Evolutionary conservation across 2,329 filamentous ascomycete genomes (phyloP), one percentile per base, ranked within the genome.

Genomic region (Talaromyces albobiverticillius): DNA sequence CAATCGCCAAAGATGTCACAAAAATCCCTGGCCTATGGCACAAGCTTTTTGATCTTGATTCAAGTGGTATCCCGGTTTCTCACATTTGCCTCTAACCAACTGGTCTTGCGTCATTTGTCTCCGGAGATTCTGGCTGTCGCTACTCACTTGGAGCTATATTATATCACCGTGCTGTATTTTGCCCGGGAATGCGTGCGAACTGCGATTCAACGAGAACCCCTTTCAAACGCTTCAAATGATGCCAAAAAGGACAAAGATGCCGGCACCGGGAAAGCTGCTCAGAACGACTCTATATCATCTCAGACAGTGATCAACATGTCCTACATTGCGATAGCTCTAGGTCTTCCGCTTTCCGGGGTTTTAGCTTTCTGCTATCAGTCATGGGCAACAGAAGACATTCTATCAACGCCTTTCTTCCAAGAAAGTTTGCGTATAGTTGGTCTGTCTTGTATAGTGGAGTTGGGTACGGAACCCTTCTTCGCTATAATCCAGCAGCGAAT

Each of bases 121-220:
- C 92, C 94, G 0, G 82, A 87, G 55, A 80, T 95, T 0, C 82
- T 99, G 1, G 94, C 93, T 5, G 79, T 95, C 4, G 88, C 92
- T 2, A 87, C 92, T 0, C 94, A 96, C 70, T 81, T 99, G 3
- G 94, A 99, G 64, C 84, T 97, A 1, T 96, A 92, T 70, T 92
- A 93, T 56, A 87, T 95, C 42, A 90, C 91, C 0, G 86, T 95
- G n/a, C 80, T 99, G 0, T 96, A 95, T 71, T 97, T 99, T 66
- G 88, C 94, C 0, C 83, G 94, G 36, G 94, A 99, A 73, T 93
- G 88, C 64, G 76, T 97, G 46, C 87, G 94, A 14, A 87, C 96
- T n/a, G 91, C 93, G 23, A 83, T 96, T 32, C 93, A 97, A 72
- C 82, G 94, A 49, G 88, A 92, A 61, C 75, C 76, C 13, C 61